A percentile compares a stretch with the other conserved stretches of the same genome.
These are phyloP conservation scores for Aristolochia fimbriata DNA, from an alignment of 164 flowering plant genomes.

Conservation along the genomic window DNA sequence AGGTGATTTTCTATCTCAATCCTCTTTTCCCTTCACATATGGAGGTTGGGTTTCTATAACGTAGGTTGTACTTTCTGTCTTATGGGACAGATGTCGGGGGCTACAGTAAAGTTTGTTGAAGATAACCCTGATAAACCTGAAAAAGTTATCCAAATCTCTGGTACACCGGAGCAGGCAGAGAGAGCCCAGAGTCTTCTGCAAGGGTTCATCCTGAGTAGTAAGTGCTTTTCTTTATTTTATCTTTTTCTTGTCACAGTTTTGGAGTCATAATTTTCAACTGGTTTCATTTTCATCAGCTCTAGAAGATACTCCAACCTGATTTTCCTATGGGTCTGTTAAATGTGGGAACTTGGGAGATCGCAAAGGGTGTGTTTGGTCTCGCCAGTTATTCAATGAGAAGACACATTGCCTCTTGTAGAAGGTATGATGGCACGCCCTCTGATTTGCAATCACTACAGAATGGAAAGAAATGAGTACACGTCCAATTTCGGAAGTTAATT, in stretches of 20 bases:
- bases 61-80: no score
- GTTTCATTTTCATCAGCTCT: constrained; percentile 27
- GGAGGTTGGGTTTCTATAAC: no score
- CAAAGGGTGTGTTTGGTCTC: no score
- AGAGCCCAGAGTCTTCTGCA: constrained; percentile 97
- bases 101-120: constrained; percentile 63
- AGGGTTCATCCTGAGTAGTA: constrained; percentile 96
- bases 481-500: no score
- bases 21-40: not conserved
- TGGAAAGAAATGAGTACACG: no score
- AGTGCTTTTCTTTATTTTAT: constrained; percentile 12
- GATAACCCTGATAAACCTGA: constrained; percentile 53
- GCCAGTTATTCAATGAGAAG: no score
- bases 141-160: constrained; percentile 76
- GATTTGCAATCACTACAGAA: no score
- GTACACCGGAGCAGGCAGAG: constrained; percentile 95
- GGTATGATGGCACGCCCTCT: no score
- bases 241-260: not conserved
- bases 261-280: not conserved
- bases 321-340: not conserved
- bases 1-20: constrained; percentile 34
- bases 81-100: constrained; percentile 73
- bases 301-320: constrained; percentile 29
- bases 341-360: not conserved
- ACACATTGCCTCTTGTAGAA: no score